A percentile compares a stretch with the other conserved stretches of the same genome.
Conservation (phyloP, 2,329 filamentous ascomycete species). For the Xylariaceae sp. region DNA sequence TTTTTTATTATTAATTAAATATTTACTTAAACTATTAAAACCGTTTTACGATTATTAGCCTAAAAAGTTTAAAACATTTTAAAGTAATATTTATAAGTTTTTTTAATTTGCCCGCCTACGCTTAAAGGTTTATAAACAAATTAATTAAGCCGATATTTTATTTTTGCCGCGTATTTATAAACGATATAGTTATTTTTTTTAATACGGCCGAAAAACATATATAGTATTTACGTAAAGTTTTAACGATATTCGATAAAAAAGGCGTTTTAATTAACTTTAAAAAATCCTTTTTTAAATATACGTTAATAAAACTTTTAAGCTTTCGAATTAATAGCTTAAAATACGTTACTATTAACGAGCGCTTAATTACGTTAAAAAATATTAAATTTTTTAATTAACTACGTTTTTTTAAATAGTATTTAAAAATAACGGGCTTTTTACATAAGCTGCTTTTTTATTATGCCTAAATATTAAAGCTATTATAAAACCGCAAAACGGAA, state of each 20-base stretch:
- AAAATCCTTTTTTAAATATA: background rate
- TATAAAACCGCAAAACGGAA: too few relatives aligned
- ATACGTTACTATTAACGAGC: background rate
- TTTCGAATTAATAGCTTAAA: background rate
- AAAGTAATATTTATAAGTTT: background rate
- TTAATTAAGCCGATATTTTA: background rate
- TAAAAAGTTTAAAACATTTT: background rate
- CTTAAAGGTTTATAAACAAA: background rate
- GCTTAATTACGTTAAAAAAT: background rate
- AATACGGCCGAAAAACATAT: background rate
- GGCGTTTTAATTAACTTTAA: background rate
- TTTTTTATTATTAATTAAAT: background rate
- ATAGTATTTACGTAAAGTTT: background rate
- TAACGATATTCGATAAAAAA: background rate
- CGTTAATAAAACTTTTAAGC: background rate
- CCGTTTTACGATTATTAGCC: background rate
- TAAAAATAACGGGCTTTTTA: background rate
- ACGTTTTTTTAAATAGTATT: background rate
- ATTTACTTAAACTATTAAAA: background rate
- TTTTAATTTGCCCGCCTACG: background rate
- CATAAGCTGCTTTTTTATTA: background rate
- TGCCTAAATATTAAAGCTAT: background rate
- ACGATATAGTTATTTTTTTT: background rate
- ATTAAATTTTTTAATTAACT: background rate
- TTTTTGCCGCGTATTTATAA: background rate